Conservation (phyloP, 768 basidiomycete genomes). For the Amanita exitialis region DNA sequence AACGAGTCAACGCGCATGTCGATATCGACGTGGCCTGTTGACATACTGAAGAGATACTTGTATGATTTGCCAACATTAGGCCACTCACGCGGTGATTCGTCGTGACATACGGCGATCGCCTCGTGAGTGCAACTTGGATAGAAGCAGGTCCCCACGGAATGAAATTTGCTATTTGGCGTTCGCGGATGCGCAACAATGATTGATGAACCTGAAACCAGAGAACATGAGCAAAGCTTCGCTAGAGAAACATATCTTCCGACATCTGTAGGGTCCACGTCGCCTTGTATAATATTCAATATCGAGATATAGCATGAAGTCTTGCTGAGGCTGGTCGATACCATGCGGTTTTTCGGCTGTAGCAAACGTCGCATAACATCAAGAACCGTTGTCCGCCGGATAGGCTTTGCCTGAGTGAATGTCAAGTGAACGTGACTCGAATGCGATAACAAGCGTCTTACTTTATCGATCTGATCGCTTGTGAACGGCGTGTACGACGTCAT, state of each 20-base stretch:
- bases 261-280: conserved; percentile 96
- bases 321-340: conserved; percentile 91
- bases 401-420: conserved; percentile 58
- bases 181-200: conserved; percentile 91
- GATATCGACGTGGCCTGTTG: background rate
- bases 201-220: conserved; percentile 70
- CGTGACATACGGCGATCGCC: conserved; percentile 79
- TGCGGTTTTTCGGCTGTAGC: conserved; percentile 95
- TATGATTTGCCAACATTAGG: conserved; percentile 98
- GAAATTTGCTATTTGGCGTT: conserved; percentile 93
- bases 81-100: conserved; percentile 94
- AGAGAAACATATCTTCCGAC: conserved; percentile 30
- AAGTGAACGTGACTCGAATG: background rate
- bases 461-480: conserved; percentile 93
- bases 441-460: conserved; percentile 39
- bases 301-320: conserved; percentile 95
- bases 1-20: background rate
- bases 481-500: conserved; percentile 99
- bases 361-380: conserved; percentile 97
- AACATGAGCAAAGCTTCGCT: conserved; percentile 1
- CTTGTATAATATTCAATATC: conserved; percentile 96
- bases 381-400: conserved; percentile 92
- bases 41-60: conserved; percentile 86
- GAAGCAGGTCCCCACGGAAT: conserved; percentile 99
- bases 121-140: conserved; percentile 93